A percentile compares a stretch with the other conserved stretches of the same genome.
These are phyloP conservation scores for Westerdykella ornata DNA, from an alignment of 2,329 filamentous ascomycete species.

Conservation along the genomic window DNA sequence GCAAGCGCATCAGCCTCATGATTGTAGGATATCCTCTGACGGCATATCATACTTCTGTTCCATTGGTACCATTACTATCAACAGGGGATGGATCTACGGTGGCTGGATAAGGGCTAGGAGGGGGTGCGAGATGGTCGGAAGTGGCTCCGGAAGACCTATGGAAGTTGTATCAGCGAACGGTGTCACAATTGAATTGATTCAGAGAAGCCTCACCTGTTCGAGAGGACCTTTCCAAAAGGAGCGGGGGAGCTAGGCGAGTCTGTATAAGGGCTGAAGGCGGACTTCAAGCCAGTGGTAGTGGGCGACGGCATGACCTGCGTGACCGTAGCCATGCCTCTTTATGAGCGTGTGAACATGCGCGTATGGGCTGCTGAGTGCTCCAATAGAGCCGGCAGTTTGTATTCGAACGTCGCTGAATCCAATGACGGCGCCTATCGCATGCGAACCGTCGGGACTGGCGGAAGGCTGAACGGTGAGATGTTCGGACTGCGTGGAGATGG, in stretches of 20 bases:
- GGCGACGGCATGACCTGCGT: slow-evolving; percentile 44
- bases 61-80: slow-evolving; percentile 76
- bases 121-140: slow-evolving; percentile 44
- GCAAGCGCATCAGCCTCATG: slow-evolving; percentile 19
- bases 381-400: too few species aligned
- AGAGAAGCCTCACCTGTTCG: slow-evolving; percentile 44
- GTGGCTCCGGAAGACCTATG: slow-evolving; percentile 40
- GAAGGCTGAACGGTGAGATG: neutral
- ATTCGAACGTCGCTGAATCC: too few species aligned
- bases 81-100: slow-evolving; percentile 75
- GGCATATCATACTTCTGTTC: slow-evolving; percentile 53
- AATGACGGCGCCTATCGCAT: neutral
- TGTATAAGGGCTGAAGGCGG: slow-evolving; percentile 46
- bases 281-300: slow-evolving; percentile 34
- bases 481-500: neutral
- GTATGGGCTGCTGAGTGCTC: too few species aligned
- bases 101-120: slow-evolving; percentile 51
- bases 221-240: slow-evolving; percentile 39
- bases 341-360: neutral
- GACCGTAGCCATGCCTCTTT: slow-evolving; percentile 34
- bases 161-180: slow-evolving; percentile 22
- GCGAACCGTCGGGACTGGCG: neutral
- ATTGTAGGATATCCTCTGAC: neutral
- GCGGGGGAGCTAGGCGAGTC: slow-evolving; percentile 47
- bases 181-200: slow-evolving; percentile 22